phyloP scores from a whole-genome alignment of 2,329 filamentous ascomycete genomes.

The Diaporthe humulicola region DNA sequence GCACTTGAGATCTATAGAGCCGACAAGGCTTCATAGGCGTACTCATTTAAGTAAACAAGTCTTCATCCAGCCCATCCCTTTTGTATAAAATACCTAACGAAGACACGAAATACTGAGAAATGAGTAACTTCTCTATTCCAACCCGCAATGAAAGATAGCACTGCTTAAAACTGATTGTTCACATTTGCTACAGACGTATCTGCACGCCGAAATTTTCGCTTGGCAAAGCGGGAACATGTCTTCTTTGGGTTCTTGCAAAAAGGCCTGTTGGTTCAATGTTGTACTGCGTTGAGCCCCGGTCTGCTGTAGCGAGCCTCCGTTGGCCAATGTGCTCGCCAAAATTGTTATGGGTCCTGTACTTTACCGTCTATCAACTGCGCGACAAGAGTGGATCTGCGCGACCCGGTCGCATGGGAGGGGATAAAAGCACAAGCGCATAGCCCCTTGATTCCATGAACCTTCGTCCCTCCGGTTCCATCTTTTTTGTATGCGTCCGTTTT shows the following conservation, averaged over 20 bases:
- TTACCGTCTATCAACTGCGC: neutral
- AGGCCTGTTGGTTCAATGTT: constrained; percentile 5
- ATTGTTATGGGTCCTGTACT: constrained; percentile 22
- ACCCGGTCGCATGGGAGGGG: neutral
- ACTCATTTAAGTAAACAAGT: neutral
- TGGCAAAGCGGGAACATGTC: neutral
- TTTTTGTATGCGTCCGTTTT: too few relatives aligned
- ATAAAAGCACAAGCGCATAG: neutral
- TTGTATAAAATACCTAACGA: neutral
- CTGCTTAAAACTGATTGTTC: neutral
- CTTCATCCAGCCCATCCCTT: neutral
- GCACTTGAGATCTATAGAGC: neutral
- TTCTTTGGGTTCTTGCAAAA: neutral
- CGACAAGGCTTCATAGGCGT: too few relatives aligned
- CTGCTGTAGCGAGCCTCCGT: neutral
- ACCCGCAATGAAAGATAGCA: neutral
- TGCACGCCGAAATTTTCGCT: constrained; percentile 13
- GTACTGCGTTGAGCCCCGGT: neutral
- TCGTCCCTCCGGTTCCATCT: neutral
- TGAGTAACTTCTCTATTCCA: neutral
- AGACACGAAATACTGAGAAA: neutral
- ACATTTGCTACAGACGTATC: neutral
- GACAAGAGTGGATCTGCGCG: constrained; percentile 10
- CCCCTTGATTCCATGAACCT: neutral
- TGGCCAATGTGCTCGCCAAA: constrained; percentile 10